Conservation (phyloP, 2,329 filamentous ascomycete species). For the Sarocladium strictum region DNA sequence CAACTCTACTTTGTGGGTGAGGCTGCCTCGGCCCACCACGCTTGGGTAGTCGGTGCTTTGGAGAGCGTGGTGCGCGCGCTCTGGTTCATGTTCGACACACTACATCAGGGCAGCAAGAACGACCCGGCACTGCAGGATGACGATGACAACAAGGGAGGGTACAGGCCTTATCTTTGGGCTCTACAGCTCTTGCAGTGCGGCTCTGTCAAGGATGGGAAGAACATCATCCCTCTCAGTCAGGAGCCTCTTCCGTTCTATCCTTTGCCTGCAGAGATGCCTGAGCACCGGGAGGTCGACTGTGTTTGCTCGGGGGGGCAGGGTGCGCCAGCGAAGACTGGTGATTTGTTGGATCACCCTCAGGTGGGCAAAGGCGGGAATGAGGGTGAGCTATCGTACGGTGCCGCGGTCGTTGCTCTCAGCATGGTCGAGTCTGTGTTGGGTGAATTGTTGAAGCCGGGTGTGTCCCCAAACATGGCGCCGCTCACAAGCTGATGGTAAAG, state of each 20-base stretch:
- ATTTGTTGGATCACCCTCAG: neutral
- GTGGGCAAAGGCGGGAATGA: neutral
- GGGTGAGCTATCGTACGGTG: neutral
- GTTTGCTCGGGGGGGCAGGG: neutral
- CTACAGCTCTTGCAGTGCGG: neutral
- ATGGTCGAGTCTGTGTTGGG: neutral
- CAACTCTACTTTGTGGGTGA: conserved; percentile 30
- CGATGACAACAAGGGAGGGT: neutral
- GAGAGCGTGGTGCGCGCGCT: conserved; percentile 21
- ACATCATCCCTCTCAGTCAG: neutral
- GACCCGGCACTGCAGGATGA: neutral
- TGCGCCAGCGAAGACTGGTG: neutral
- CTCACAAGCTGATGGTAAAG: no score
- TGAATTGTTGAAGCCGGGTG: no score
- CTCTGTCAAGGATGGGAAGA: neutral
- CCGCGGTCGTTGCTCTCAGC: neutral
- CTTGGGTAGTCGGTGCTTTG: conserved; percentile 32
- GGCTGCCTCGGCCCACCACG: conserved; percentile 29
- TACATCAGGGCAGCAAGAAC: neutral
- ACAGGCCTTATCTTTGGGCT: neutral
- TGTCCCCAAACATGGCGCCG: no score
- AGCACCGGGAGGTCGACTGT: neutral
- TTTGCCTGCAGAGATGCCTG: neutral
- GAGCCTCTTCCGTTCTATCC: neutral
- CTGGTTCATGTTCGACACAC: neutral